Base-by-base conservation (phyloP, 225 moss, liverwort and hornwort species). In the Pseudisothecium myosuroides region DNA sequence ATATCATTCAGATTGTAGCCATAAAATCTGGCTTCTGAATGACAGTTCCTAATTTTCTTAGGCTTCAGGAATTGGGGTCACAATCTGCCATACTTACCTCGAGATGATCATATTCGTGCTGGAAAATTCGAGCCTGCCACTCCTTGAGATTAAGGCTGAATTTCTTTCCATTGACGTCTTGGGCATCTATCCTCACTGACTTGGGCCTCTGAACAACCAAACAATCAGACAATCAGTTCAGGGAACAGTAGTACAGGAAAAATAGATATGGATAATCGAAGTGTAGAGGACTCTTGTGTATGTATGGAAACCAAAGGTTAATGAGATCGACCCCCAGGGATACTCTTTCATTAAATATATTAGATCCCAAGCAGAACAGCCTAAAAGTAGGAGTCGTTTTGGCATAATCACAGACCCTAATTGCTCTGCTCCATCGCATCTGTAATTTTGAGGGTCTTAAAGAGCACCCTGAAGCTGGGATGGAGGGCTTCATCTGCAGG, bases 21-120 rank as follows among this genome's bases (percentile, higher is more conserved):
- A 74, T 12, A 71, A 79, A 83, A 37, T 24, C 55, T 41, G 76
- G 36, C 81, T 76, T 85, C 86, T 49, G 58, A 88, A 47, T 22
- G 47, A 56, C 18, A 37, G 10, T 55, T 88, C 49, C 49, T 59
- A 65, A 21, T 69, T 67, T 79, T 80, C 58, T 85, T 39, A 32
- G 80, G 65, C 23, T 58, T 66, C 17, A 23, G 29, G 59, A 8
- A 28, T 39, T n/a, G 28, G 17, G 17, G 27, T 45, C 36, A 82
- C 41, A 61, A 58, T 85, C 66, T 85, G 49, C 52, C 69, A 72
- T 60, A n/a, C 18, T 81, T 92, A 97, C 97, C 95, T 98, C 98
- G 81, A 97, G 97, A 92, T 98, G 98, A 90, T 98, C 97, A 87
- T 97, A 98, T 90, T 98, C 98, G 86, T 98, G 97, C 92, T 98